Evolutionary conservation across 163 green algal species (phyloP).

Genomic region (Scenedesmus sp.): DNA sequence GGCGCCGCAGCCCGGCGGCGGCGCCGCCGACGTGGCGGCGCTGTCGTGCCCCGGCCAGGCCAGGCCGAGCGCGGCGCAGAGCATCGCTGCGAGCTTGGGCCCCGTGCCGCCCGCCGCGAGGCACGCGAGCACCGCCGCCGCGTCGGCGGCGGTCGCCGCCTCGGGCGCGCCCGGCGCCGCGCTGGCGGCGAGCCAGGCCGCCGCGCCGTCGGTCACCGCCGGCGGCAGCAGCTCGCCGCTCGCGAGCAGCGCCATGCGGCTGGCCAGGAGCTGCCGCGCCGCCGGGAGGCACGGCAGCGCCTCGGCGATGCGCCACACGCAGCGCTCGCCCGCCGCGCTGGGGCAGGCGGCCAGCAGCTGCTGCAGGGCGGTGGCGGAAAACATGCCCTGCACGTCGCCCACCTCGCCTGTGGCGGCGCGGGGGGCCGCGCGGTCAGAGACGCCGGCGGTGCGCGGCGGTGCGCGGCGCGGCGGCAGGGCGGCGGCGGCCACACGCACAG

Average conservation of each 20-base stretch:
- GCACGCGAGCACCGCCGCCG: conserved; percentile 37
- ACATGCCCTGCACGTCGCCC: conserved; percentile 28
- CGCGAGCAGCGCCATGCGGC: conserved; percentile 45
- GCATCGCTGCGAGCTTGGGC: conserved; percentile 50
- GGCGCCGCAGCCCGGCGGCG: neutral
- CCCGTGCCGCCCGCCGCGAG: conserved; percentile 32
- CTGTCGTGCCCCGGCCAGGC: conserved; percentile 14
- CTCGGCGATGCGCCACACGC: conserved; percentile 52
- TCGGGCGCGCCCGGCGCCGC: too few species aligned
- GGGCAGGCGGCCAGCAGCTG: conserved; percentile 35
- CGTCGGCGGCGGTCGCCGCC: conserved; percentile 1
- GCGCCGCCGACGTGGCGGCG: neutral
- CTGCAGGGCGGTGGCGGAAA: conserved; percentile 16
- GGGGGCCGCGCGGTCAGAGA: neutral
- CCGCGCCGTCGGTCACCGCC: neutral
- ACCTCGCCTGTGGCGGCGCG: conserved; percentile 17
- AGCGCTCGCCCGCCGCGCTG: neutral
- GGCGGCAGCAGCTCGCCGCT: conserved; percentile 22
- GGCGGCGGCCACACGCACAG: too few species aligned
- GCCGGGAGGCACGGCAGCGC: conserved; percentile 46
- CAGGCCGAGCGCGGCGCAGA: conserved; percentile 47
- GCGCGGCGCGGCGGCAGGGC: neutral
- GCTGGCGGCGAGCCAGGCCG: neutral
- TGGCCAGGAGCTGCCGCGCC: conserved; percentile 33
- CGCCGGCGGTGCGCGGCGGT: neutral